These are phyloP conservation scores for Vicia sativa DNA, from an alignment of 306 rosid genomes.

Conservation along the genomic window DNA sequence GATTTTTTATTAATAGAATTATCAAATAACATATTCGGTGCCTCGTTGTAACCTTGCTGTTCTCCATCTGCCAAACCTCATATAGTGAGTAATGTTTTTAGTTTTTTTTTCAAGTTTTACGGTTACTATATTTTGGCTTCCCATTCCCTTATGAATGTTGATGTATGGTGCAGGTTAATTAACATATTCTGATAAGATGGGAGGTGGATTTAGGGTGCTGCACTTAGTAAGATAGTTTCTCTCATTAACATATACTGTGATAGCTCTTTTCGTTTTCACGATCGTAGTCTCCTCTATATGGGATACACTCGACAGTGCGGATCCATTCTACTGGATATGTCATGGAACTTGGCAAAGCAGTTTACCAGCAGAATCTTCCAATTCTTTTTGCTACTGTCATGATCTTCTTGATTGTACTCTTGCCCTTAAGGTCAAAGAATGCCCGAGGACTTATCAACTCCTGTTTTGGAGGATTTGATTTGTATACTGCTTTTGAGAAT, in stretches of 20 bases:
- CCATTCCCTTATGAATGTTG: not conserved
- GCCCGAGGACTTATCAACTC: too few species aligned
- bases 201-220: slow-evolving; percentile 93
- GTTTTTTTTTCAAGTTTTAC: too few species aligned
- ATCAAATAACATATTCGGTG: too few species aligned
- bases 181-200: slow-evolving; percentile 55
- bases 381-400: too few species aligned
- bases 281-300: slow-evolving; percentile 94
- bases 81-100: too few species aligned
- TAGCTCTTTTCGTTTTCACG: slow-evolving; percentile 78
- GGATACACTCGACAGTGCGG: slow-evolving; percentile 90
- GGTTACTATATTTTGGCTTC: too few species aligned
- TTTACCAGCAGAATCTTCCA: too few species aligned
- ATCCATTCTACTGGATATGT: slow-evolving; percentile 98
- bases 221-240: slow-evolving; percentile 89
- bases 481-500: slow-evolving; percentile 10
- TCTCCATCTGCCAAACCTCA: too few species aligned
- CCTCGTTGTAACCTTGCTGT: too few species aligned
- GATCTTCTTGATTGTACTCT: too few species aligned
- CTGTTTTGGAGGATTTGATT: not conserved
- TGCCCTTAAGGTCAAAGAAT: too few species aligned
- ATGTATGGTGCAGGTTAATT: slow-evolving; percentile 44
- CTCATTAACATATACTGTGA: slow-evolving; percentile 79
- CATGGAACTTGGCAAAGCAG: slow-evolving; percentile 74
- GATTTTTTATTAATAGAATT: too few species aligned